Conservation (phyloP, 2,329 filamentous ascomycete genomes). For the Fonsecaea multimorphosa region DNA sequence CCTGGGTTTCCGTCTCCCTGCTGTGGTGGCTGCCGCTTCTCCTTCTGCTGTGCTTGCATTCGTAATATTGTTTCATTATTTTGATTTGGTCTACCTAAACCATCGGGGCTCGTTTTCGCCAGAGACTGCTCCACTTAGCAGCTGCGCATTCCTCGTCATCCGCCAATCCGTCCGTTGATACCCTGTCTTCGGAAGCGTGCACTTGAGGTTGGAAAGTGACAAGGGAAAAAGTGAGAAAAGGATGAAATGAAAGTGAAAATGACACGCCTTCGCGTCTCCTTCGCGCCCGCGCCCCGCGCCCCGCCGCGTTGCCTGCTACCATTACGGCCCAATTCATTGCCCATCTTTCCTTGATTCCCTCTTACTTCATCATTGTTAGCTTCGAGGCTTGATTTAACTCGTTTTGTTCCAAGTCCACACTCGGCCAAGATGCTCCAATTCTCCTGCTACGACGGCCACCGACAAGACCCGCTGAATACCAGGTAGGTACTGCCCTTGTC, state of each 20-base stretch:
- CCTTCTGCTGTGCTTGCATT: background rate
- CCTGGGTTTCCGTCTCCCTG: background rate
- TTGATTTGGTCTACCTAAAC: background rate
- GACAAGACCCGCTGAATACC: background rate
- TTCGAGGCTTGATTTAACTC: background rate
- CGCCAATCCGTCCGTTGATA: background rate
- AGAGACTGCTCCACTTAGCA: background rate
- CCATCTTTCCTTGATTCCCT: background rate
- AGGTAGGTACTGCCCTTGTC: too few relatives aligned
- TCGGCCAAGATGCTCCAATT: background rate
- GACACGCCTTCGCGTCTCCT: background rate
- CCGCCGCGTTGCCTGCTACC: background rate
- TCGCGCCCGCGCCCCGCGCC: background rate
- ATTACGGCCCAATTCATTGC: background rate
- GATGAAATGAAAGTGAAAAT: background rate
- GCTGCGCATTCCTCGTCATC: background rate
- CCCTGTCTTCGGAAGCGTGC: background rate
- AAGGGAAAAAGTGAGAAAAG: background rate
- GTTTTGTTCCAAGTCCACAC: background rate
- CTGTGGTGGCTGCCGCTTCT: background rate
- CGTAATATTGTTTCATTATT: slow-evolving; percentile 6
- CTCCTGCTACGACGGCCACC: background rate
- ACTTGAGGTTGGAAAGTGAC: background rate
- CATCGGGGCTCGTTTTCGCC: background rate
- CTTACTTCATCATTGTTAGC: background rate